phyloP scores from a whole-genome alignment of 129 eudicot species.

The Helichrysum umbraculigerum region DNA sequence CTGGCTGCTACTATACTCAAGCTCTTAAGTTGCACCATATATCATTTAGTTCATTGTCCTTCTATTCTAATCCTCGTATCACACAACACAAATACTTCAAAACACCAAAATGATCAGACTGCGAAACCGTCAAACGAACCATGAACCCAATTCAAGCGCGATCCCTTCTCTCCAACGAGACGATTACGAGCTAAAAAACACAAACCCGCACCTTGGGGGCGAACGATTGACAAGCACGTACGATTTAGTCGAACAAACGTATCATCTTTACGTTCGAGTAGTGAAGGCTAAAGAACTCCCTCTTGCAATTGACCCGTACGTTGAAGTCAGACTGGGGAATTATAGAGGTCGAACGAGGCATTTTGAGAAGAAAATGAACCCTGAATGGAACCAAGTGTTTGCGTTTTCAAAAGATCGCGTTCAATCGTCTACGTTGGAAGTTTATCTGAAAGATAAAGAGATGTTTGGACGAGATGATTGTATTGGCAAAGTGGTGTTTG shows the following conservation, averaged over 20 bases:
- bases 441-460: conserved; percentile 64
- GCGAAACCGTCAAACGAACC: conserved; percentile 43
- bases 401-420: conserved; percentile 75
- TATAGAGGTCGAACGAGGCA: conserved; percentile 73
- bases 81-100: conserved; percentile 45
- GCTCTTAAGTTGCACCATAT: conserved; percentile 38
- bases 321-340: conserved; percentile 78
- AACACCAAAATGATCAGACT: conserved; percentile 37
- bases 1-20: conserved; percentile 30
- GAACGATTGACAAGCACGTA: conserved; percentile 68
- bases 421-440: conserved; percentile 70
- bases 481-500: conserved; percentile 68
- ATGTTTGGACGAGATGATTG: conserved; percentile 73
- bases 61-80: conserved; percentile 19
- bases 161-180: conserved; percentile 35
- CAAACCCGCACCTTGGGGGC: conserved; percentile 57
- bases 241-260: conserved; percentile 78
- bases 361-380: conserved; percentile 55
- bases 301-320: conserved; percentile 57
- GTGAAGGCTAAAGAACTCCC: conserved; percentile 74
- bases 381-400: conserved; percentile 86
- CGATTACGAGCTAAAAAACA: conserved; percentile 63
- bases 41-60: neutral
- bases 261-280: conserved; percentile 66
- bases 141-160: conserved; percentile 15